A percentile compares a stretch with the other conserved stretches of the same genome.
Conservation (phyloP, 192 early-diverging fungal species). For the Gryganskiella cystojenkinii region DNA sequence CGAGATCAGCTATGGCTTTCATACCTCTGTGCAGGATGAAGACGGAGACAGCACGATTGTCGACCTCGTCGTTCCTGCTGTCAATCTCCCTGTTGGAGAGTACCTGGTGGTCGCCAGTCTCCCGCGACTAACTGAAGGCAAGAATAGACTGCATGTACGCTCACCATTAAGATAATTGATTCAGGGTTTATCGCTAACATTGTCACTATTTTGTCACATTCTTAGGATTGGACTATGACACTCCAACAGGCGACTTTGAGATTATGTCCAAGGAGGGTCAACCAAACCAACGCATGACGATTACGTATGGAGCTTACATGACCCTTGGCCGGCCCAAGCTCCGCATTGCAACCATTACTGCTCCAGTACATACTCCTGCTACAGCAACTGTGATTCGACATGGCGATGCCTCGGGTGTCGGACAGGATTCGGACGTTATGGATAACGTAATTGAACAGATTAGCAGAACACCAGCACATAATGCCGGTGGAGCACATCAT, state of each 20-base stretch:
- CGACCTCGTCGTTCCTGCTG: conserved; percentile 36
- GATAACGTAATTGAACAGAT: conserved; percentile 2
- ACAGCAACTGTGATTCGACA: not conserved
- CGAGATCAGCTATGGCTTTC: conserved; percentile 49
- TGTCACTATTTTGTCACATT: not conserved
- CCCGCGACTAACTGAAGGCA: conserved; percentile 30
- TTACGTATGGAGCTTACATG: conserved; percentile 48
- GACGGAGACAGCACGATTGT: conserved; percentile 4
- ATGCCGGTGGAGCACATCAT: conserved; percentile 16
- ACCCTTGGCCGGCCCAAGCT: conserved; percentile 35
- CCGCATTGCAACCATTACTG: conserved; percentile 1
- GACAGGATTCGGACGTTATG: not conserved
- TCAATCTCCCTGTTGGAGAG: conserved; percentile 44
- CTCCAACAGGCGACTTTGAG: conserved; percentile 39
- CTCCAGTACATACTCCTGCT: not conserved
- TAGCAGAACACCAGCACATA: not conserved
- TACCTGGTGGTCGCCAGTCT: conserved; percentile 39
- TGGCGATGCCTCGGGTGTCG: not conserved
- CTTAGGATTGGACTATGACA: conserved; percentile 36
- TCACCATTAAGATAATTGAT: not conserved
- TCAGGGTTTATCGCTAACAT: too few species aligned
- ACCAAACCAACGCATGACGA: conserved; percentile 23
- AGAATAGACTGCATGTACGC: not conserved
- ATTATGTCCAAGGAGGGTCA: conserved; percentile 15
- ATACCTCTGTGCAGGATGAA: conserved; percentile 10